These are phyloP conservation scores for Aureobasidium zeae DNA, from an alignment of 2,329 filamentous ascomycete genomes.

Conservation along the genomic window DNA sequence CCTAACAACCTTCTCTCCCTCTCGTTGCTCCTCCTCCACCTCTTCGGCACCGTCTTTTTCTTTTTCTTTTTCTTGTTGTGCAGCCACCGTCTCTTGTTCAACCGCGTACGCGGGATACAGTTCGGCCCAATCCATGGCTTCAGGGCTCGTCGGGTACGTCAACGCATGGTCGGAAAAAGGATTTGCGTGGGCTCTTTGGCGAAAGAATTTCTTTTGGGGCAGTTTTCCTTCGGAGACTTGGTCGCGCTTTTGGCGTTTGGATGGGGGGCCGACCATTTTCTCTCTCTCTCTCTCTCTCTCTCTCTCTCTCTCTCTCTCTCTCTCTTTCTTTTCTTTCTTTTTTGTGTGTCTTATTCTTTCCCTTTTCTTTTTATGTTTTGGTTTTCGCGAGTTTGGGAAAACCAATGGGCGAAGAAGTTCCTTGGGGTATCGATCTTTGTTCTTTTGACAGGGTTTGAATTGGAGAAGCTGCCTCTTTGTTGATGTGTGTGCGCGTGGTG, in stretches of 20 bases:
- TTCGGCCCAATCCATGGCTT: conserved; percentile 81
- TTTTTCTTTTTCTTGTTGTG: conserved; percentile 19
- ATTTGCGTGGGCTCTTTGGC: conserved; percentile 93
- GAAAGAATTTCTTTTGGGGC: conserved; percentile 91
- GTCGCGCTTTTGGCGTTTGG: conserved; percentile 39
- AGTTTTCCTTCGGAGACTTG: conserved; percentile 46
- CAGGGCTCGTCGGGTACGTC: conserved; percentile 69
- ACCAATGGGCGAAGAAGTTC: too few species aligned
- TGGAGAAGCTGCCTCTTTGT: too few species aligned
- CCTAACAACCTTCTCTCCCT: conserved; percentile 23
- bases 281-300: too few species aligned
- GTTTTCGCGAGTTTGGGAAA: too few species aligned
- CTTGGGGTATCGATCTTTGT: too few species aligned
- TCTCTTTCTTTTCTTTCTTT: too few species aligned
- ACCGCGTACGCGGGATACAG: conserved; percentile 67
- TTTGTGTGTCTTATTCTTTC: too few species aligned
- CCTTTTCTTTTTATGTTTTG: too few species aligned
- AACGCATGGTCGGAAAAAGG: conserved; percentile 92
- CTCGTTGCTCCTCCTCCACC: too few species aligned
- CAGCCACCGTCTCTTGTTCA: conserved; percentile 26
- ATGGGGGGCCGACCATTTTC: conserved; percentile 30
- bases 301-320: too few species aligned
- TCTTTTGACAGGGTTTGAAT: too few species aligned
- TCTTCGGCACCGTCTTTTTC: conserved; percentile 18
- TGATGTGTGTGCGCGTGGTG: too few species aligned